Percentiles rank a stretch among this genome's conserved stretches.
These are phyloP conservation scores for Bigelowiella natans DNA, from an alignment of 78 protist genomes.

Conservation along the genomic window DNA sequence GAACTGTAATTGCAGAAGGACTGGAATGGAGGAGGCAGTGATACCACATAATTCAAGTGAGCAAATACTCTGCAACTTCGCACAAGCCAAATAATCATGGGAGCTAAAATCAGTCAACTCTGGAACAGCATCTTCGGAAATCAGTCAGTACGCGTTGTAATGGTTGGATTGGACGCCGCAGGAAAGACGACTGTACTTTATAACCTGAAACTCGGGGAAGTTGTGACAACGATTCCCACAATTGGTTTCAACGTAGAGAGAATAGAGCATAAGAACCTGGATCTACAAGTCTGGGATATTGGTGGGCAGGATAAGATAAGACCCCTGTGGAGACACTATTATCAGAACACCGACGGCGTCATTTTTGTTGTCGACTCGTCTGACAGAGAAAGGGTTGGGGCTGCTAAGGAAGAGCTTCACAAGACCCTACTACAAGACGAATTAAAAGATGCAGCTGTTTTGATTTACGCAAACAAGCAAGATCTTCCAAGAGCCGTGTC, in stretches of 20 bases:
- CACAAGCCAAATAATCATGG: too few relatives aligned
- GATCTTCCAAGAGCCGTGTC: constrained; percentile 14
- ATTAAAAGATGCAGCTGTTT: neutral
- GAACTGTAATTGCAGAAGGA: too few relatives aligned
- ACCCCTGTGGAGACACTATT: too few relatives aligned
- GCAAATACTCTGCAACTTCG: too few relatives aligned
- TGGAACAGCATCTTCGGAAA: too few relatives aligned
- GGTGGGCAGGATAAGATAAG: too few relatives aligned
- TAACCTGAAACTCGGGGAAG: neutral
- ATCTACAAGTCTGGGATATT: too few relatives aligned
- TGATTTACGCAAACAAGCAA: constrained; percentile 19
- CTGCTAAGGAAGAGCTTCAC: constrained; percentile 38
- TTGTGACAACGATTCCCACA: neutral
- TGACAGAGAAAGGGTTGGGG: constrained; percentile 6
- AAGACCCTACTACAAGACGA: neutral
- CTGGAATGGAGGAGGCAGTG: too few relatives aligned
- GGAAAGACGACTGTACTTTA: neutral
- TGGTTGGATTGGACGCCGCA: neutral
- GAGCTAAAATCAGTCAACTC: too few relatives aligned
- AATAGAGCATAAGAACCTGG: neutral
- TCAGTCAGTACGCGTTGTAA: too few relatives aligned
- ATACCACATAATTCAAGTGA: too few relatives aligned
- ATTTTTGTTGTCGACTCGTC: constrained; percentile 27
- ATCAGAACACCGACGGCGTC: neutral
- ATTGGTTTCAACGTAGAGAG: neutral